These are phyloP conservation scores for Ophiobolus disseminans DNA, from an alignment of 2,329 filamentous ascomycete genomes.

Conservation along the genomic window DNA sequence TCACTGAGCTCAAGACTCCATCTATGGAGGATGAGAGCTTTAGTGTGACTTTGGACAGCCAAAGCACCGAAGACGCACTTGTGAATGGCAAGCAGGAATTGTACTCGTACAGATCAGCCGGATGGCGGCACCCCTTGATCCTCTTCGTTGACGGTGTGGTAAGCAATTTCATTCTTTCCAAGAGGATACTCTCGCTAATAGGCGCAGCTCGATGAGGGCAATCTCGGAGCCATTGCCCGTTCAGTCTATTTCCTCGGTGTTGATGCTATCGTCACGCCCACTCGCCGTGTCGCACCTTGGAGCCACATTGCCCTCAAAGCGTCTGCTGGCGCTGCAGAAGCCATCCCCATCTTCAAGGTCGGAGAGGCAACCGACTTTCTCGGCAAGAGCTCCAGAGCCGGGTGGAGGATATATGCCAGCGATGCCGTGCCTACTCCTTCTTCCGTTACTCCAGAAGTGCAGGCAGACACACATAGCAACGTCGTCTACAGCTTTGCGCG, in stretches of 20 bases:
- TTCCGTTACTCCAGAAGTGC: constrained; percentile 1
- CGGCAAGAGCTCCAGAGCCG: constrained; percentile 68
- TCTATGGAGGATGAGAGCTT: constrained; percentile 48
- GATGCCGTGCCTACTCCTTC: constrained; percentile 46
- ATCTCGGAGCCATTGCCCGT: constrained; percentile 87
- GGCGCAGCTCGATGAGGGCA: constrained; percentile 76
- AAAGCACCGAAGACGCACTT: constrained; percentile 74
- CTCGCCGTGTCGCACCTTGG: constrained; percentile 72
- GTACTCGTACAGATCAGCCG: constrained; percentile 56
- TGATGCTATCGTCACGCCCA: constrained; percentile 80
- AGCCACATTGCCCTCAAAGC: constrained; percentile 84
- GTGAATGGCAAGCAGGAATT: constrained; percentile 72
- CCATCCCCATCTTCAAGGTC: constrained; percentile 75
- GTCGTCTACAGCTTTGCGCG: constrained; percentile 35
- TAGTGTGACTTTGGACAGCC: constrained; percentile 60
- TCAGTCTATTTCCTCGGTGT: constrained; percentile 91
- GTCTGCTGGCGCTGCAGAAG: constrained; percentile 85
- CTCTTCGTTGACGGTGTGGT: constrained; percentile 75
- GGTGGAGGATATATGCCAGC: constrained; percentile 86
- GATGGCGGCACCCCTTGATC: constrained; percentile 70
- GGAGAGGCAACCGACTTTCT: constrained; percentile 74
- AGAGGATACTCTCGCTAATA: constrained; percentile 34
- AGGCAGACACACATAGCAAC: constrained; percentile 30
- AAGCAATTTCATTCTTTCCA: constrained; percentile 9
- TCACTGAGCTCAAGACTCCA: constrained; percentile 64